Evolutionary conservation across 768 basidiomycete species (phyloP).

Genomic region (Hydnum rufescens): DNA sequence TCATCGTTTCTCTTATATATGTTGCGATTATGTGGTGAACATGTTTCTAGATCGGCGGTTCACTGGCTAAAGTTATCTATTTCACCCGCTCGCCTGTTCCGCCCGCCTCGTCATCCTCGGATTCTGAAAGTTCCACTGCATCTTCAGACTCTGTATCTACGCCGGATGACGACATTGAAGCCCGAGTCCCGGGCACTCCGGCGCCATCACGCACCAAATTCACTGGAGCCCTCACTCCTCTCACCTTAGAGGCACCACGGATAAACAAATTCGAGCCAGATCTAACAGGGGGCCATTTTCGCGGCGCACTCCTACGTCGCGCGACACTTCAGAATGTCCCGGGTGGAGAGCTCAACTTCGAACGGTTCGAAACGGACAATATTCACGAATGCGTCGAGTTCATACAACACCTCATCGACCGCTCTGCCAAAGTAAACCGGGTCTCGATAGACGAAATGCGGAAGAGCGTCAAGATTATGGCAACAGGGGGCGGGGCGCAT

Average conservation of each 20-base stretch:
- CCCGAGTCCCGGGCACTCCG: not conserved
- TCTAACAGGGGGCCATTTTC: conserved; percentile 25
- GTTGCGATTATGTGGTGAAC: not conserved
- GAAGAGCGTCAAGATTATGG: conserved; percentile 85
- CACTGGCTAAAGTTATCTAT: conserved; percentile 93
- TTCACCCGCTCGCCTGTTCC: conserved; percentile 87
- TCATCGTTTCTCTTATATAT: conserved; percentile 1
- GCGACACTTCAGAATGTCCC: conserved; percentile 68
- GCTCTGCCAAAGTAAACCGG: conserved; percentile 66
- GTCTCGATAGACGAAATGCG: conserved; percentile 86
- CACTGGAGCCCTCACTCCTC: conserved; percentile 67
- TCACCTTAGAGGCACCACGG: conserved; percentile 36
- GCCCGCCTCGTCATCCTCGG: conserved; percentile 53
- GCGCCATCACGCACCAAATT: conserved; percentile 21
- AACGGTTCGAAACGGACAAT: conserved; percentile 85
- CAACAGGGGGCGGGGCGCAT: conserved; percentile 94
- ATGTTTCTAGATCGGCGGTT: conserved; percentile 71
- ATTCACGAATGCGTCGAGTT: conserved; percentile 71
- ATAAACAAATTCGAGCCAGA: too few relatives aligned
- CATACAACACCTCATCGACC: conserved; percentile 68
- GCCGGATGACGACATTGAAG: conserved; percentile 4
- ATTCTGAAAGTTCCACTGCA: conserved; percentile 3
- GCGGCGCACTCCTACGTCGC: conserved; percentile 46
- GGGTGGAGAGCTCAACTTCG: conserved; percentile 93
- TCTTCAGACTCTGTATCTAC: conserved; percentile 9